Evolutionary conservation across 768 basidiomycete species (phyloP).

Genomic region (Leccinum obscurum): DNA sequence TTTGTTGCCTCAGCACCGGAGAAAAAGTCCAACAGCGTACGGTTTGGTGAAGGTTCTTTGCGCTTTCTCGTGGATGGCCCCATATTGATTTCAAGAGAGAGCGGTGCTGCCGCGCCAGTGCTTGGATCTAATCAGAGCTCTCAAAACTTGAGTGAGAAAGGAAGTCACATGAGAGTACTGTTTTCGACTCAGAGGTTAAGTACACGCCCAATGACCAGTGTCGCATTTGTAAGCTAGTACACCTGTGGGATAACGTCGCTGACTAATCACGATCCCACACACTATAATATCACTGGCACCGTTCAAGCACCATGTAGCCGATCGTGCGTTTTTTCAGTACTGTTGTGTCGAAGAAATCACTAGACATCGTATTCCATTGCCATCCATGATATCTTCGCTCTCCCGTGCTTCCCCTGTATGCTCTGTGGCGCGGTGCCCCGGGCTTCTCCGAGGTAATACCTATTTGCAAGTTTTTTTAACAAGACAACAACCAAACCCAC

Average conservation of each 20-base stretch:
- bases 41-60: constrained; percentile 30
- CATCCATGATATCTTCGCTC: not conserved
- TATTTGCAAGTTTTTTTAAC: not conserved
- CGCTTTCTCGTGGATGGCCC: constrained; percentile 38
- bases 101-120: not conserved
- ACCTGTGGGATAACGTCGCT: not conserved
- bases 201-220: not conserved
- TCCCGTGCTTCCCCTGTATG: not conserved
- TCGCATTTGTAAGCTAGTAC: not conserved
- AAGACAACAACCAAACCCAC: not conserved
- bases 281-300: not conserved
- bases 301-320: not conserved
- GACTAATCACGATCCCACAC: not conserved
- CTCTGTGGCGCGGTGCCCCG: not conserved
- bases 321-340: not conserved
- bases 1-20: constrained; percentile 23
- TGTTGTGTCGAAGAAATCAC: not conserved
- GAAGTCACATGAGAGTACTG: not conserved
- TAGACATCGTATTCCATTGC: not conserved
- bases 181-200: not conserved
- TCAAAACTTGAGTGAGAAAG: not conserved
- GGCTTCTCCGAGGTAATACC: not conserved
- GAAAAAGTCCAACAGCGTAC: constrained; percentile 52
- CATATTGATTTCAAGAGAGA: constrained; percentile 12
- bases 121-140: not conserved